Evolutionary conservation across 495 filamentous ascomycete genomes (phyloP), one percentile per base, ranked within the genome.

Genomic region (Penicillium riverlandense): DNA sequence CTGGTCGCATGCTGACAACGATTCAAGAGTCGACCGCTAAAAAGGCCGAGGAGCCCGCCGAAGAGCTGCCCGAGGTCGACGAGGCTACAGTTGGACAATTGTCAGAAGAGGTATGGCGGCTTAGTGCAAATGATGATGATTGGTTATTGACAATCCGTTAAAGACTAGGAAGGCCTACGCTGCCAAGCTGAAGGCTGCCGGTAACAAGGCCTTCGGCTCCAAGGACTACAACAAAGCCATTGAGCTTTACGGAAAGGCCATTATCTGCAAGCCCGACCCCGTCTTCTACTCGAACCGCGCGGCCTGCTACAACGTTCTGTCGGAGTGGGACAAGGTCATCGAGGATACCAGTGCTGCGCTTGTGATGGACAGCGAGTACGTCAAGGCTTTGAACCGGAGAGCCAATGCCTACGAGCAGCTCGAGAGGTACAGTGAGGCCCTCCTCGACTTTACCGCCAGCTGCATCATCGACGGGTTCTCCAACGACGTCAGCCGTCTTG

Each of bases 221-320:
- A 96, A 96, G 69, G 86, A 95, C 52, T 96, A 95, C 63, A 78
- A 84, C 57, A 78, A 77, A 48, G 92, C 92, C 39, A 99, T 97
- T 55, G 84, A 90, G 0, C 77, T 99, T 31, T 99, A 99, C 64
- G 83, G 87, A 41, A 86, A 92, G 69, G 92, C 92, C 22, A 92
- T 99, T 52, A 66, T 97, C 29, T 99, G 92, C 84, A 95, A 88
- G 71, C 83, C 89, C 32, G 94, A 99, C 59, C 88, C 92, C 4
- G 88, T 99, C 57, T 99, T 88, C 77, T 99, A 94, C 76, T 97
- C 91, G 37, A 99, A 99, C 71, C 82, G 92, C 35, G 94, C 94
- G 38, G 92, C 92, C 40, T 99, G 92, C 74, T 95, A 88, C 72
- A 97, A 95, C 60, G 90, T 94, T 38, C 77, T 90, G 49, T 80